phyloP scores from a whole-genome alignment of 148 eudicot genomes.

The Fagopyrum homotropicum region DNA sequence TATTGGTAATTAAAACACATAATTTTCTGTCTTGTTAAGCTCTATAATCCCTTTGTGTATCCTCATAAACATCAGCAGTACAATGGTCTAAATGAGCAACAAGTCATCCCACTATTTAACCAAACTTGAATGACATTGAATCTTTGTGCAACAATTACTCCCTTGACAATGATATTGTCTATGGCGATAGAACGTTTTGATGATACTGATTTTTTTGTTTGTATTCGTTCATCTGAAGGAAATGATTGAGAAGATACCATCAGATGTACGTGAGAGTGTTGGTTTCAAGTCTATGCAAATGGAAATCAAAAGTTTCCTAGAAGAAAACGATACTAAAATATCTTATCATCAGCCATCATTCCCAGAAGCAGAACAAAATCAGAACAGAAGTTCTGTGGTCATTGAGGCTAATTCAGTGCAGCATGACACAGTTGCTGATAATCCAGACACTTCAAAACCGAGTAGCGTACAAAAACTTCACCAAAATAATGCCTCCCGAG shows the following conservation, averaged over 20 bases:
- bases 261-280: constrained; percentile 35
- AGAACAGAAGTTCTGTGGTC: neutral
- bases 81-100: no score
- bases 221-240: constrained; percentile 46
- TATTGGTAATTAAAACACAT: no score
- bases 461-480: neutral
- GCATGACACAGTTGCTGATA: constrained; percentile 16
- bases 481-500: neutral
- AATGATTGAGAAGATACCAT: constrained; percentile 43
- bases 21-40: no score
- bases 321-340: constrained; percentile 20
- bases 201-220: neutral
- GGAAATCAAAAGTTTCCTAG: constrained; percentile 40
- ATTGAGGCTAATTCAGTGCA: constrained; percentile 21
- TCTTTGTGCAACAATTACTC: no score
- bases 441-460: neutral
- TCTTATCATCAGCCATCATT: constrained; percentile 24
- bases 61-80: no score
- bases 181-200: no score
- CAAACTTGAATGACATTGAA: no score
- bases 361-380: constrained; percentile 17
- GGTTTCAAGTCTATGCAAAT: constrained; percentile 38
- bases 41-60: no score
- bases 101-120: no score
- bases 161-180: no score